Evolutionary conservation across 2,329 filamentous ascomycete genomes (phyloP), one percentile per base, ranked within the genome.

Genomic region (Ophiostoma sp.): DNA sequence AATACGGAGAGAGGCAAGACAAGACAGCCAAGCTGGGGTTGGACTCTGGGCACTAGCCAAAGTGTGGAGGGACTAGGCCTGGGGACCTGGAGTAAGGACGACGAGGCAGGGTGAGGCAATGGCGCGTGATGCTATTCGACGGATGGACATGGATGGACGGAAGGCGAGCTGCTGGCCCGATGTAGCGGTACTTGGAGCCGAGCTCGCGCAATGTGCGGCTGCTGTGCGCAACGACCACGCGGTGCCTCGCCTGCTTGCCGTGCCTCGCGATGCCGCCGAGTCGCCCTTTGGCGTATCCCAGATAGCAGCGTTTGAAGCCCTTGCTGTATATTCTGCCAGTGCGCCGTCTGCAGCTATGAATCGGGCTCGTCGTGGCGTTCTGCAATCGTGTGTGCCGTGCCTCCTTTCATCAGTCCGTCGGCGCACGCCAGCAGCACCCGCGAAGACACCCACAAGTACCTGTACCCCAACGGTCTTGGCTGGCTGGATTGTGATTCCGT

Each of bases 401-500:
- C 12, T 60, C 55, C 6, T 60, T 36, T 60, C 27, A 27, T 11
- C 55, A 38, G 36, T 14, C 12, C 55, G 14, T 60, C 27, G 36
- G 55, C 27, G 27, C 27, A 40, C 14, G 8, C 27, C 55, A 60
- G 4, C 55, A 60, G 27, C 27, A 14, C 27, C 27, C 27, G 4
- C 9, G 27, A 38, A 12, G 9, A 60, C 55, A 40, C 36, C 27
- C 27, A 60, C 27, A 60, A 60, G 63, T 64, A 64, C 63, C 42
- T 16, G 41, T 64, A 55, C 41, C 36, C 55, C 64, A 66, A 45
- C 66, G 27, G 12, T 40, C 44, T 64, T 52, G 63, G 64, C 8
- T 42, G 9, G 63, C 27, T 63, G 18, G 38, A 66, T 66, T 64
- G 55, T 41, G 64, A 69, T 70, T 72, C 71, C 71, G 71, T 72